Base-by-base conservation (phyloP, 306 rosid genomes). In the Cucurbita argyrosperma region DNA sequence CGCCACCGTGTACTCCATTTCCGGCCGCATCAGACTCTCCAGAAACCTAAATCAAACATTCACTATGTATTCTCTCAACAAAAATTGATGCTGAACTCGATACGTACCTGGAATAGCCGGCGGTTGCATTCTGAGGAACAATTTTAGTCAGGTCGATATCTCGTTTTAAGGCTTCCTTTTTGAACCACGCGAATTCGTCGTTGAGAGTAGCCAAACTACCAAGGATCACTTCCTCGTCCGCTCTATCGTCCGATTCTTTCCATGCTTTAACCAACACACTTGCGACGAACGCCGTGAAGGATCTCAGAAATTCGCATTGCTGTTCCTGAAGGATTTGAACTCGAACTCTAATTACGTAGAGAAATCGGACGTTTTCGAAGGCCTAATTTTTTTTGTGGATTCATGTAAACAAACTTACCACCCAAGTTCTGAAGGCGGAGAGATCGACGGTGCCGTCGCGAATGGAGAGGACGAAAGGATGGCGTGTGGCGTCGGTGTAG, bases 131-230 rank as follows among this genome's bases (percentile, higher is more conserved):
- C 55, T 85, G 89, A 75, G 96, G 95, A 81, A 82, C 64, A 55
- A 86, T 58, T 0, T 82, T 66, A 49, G 87, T 77, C 39, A 89
- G 84, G 21, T 73, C 11, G 75, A 90, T 65, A 16, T 72, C 88
- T 87, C 91, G 88, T 50, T 83, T 88, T 53, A 77, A 37, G 37
- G 95, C 88, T 80, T 94, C 92, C 14, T 55, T 82, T 79, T 88
- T 88, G 60, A 94, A 90, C 98, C 98, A 89, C 0, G 78, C 79
- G 8, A 91, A 68, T 71, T 94, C 98, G 68, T 90, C 92, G 39
- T 74, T 76, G 19, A 94, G 72, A 77, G 87, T 79, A 74, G 90
- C 88, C 77, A 94, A 10, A 12, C 96, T 87, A 15, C 82, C 75
- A 73, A 89, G 75, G 13, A 90, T 78, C 8, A 88, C 76, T 51